phyloP scores from a whole-genome alignment of 139 green algal species.

The Chlamydomonas asymmetrica region DNA sequence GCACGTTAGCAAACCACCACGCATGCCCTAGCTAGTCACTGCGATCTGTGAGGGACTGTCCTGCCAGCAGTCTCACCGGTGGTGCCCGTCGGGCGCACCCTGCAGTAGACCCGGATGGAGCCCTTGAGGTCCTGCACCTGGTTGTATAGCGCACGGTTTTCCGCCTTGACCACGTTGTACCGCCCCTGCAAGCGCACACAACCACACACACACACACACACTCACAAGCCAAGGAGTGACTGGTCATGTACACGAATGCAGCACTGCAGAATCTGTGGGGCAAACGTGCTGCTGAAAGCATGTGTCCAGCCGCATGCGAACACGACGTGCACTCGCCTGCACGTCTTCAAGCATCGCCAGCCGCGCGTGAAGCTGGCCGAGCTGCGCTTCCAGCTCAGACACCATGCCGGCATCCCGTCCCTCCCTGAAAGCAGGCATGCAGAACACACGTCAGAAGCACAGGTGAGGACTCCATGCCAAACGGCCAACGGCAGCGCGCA shows the following conservation, averaged over 20 bases:
- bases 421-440: no score
- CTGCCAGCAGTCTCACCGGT: slow-evolving; percentile 67
- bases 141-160: slow-evolving; percentile 89
- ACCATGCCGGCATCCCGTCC: no score
- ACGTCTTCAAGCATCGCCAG: slow-evolving; percentile 29
- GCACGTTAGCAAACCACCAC: no score
- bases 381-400: not conserved
- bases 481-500: no score
- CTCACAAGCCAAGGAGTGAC: not conserved
- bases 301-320: no score
- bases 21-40: no score
- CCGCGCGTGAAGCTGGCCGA: slow-evolving; percentile 36
- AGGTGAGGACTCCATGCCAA: no score
- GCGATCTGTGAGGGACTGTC: no score
- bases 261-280: not conserved
- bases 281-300: no score
- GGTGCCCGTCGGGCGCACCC: slow-evolving; percentile 67
- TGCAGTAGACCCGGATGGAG: slow-evolving; percentile 88
- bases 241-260: no score
- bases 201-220: not conserved
- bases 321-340: slow-evolving; percentile 26
- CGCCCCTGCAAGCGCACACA: slow-evolving; percentile 25
- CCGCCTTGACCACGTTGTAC: slow-evolving; percentile 44
- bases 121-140: slow-evolving; percentile 82
- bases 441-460: no score